These are phyloP conservation scores for Blastobotrys ciferrii DNA, from an alignment of 1,139 yeast species.

Conservation along the genomic window DNA sequence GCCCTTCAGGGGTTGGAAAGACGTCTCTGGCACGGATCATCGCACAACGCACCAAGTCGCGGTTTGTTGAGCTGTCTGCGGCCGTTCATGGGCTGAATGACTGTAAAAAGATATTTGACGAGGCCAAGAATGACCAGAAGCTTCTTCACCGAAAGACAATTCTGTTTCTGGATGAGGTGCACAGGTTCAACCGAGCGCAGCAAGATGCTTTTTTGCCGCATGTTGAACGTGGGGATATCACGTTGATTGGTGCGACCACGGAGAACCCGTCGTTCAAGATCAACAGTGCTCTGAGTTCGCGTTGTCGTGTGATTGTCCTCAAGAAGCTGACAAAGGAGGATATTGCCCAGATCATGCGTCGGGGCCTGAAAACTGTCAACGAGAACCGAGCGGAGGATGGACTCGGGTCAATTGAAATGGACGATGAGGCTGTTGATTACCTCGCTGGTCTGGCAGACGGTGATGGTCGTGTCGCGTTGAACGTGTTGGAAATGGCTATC, in stretches of 20 bases:
- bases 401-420: slow-evolving; percentile 47
- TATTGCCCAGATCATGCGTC: slow-evolving; percentile 54
- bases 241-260: slow-evolving; percentile 86
- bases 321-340: slow-evolving; percentile 60
- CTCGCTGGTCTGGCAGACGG: slow-evolving; percentile 83
- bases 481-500: slow-evolving; percentile 60
- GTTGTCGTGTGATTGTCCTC: slow-evolving; percentile 84
- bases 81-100: slow-evolving; percentile 72
- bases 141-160: slow-evolving; percentile 71
- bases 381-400: slow-evolving; percentile 46
- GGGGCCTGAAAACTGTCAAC: slow-evolving; percentile 64
- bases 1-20: slow-evolving; percentile 93
- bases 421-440: slow-evolving; percentile 60
- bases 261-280: slow-evolving; percentile 93
- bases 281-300: slow-evolving; percentile 80
- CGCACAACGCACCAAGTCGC: slow-evolving; percentile 51
- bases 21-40: slow-evolving; percentile 71
- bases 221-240: slow-evolving; percentile 44
- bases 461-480: slow-evolving; percentile 81
- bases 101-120: slow-evolving; percentile 68
- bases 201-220: slow-evolving; percentile 68
- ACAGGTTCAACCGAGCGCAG: slow-evolving; percentile 82
- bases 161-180: slow-evolving; percentile 88
- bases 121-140: slow-evolving; percentile 64
- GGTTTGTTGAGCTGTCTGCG: slow-evolving; percentile 84